Base-by-base conservation (phyloP, 768 basidiomycete species). In the Rossbeevera mucosa region DNA sequence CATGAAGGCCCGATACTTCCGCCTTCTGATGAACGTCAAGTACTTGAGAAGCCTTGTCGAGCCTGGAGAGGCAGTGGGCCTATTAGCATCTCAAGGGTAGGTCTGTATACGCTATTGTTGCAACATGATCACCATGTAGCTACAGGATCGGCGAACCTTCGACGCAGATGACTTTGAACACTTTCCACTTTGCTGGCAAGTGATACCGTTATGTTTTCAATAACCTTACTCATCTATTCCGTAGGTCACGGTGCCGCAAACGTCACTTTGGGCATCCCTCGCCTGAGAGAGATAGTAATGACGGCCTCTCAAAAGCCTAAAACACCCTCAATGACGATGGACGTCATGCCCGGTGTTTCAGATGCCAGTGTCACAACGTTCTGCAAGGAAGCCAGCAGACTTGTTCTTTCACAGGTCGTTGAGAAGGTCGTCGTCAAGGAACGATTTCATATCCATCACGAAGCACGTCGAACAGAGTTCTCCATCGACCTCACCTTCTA, bases 151-250 rank as follows among this genome's bases (percentile, higher is more conserved):
- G 96, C 47, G 96, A 99, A 69, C 96, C 96, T 5, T 99, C 96
- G 14, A 99, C 96, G 0, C 96, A 99, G 68, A 99, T 99, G 96
- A 99, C 96, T 8, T 74, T 99, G 57, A 99, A 99, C 68, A 99
- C 96, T 12, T 99, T 99, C 82, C 96, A 99, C 75, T 94, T 99
- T 64, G 96, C 96, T 60, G 95, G 93, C 85, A 69, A 62, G 80
- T 64, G 31, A 56, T 53, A 44, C 33, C 25, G 30, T 21, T 11
- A 3, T 36, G 13, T 51, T n/a, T 43, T 7, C n/a, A 22, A 5
- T 12, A 3, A 7, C 16, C 24, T 57, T 12, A 11, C 54, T 54
- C 31, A 62, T 42, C 33, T 40, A 41, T 44, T 48, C 48, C n/a
- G 33, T 59, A 94, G 92, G 95, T 57, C 96, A 98, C 65, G 95